phyloP scores from a whole-genome alignment of 495 filamentous ascomycete species.

The Filosporella fistucella region DNA sequence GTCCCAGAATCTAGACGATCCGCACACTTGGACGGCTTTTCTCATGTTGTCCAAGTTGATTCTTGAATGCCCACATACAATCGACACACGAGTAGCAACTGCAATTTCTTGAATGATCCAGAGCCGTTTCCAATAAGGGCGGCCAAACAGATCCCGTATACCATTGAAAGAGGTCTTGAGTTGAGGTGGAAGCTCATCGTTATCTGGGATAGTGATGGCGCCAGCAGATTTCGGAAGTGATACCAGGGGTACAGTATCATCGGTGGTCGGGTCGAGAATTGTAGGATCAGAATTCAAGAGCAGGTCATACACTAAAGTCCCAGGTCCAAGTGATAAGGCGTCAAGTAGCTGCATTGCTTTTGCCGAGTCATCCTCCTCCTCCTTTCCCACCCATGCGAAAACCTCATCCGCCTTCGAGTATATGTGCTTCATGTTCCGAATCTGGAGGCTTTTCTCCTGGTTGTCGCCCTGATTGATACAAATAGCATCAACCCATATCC shows the following conservation, averaged over 20 bases:
- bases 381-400: not conserved
- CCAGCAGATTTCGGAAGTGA: not conserved
- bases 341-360: not conserved
- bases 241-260: not conserved
- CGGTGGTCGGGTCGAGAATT: not conserved
- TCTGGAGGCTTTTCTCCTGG: not conserved
- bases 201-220: not conserved
- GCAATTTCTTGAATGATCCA: not conserved
- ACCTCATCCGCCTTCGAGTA: not conserved
- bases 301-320: not conserved
- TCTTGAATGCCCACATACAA: not conserved
- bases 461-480: conserved; percentile 25
- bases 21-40: not conserved
- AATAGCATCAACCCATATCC: conserved; percentile 15
- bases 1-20: not conserved
- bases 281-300: not conserved
- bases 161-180: not conserved
- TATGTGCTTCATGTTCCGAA: not conserved
- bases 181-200: not conserved
- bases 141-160: not conserved
- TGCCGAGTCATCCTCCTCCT: not conserved
- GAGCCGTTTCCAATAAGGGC: not conserved
- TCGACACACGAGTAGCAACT: not conserved
- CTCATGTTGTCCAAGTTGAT: not conserved
- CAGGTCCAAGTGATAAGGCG: not conserved